phyloP scores from a whole-genome alignment of 1,139 yeast genomes.

The Kodamaea derodonti region DNA sequence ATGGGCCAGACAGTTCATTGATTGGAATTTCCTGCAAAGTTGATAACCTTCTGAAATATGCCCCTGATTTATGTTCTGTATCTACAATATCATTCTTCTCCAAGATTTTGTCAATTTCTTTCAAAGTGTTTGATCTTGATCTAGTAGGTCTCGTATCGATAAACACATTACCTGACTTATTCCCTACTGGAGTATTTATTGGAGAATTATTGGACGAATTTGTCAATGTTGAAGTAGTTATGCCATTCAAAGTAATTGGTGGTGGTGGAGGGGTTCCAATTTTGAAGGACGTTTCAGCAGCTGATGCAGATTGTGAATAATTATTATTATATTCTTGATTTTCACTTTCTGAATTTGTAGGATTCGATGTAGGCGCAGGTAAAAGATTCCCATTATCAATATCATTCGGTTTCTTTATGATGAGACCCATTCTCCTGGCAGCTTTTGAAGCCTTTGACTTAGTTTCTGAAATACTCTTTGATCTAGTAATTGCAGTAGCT shows the following conservation, averaged over 20 bases:
- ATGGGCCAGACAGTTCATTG: conserved; percentile 20
- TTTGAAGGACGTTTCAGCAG: conserved; percentile 23
- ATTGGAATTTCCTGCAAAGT: conserved; percentile 59
- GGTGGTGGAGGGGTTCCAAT: conserved; percentile 18
- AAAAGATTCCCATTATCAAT: conserved; percentile 7
- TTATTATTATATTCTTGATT: conserved; percentile 1
- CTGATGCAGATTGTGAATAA: conserved; percentile 21
- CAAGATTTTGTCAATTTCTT: conserved; percentile 37
- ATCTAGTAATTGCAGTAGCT: conserved; percentile 24
- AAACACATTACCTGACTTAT: conserved; percentile 3
- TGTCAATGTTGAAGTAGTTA: conserved; percentile 4
- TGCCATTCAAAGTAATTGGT: conserved; percentile 10
- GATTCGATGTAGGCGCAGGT: conserved; percentile 2
- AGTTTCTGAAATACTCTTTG: conserved; percentile 58
- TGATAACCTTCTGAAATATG: conserved; percentile 68
- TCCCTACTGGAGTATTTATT: conserved; percentile 6
- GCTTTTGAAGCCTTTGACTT: conserved; percentile 57
- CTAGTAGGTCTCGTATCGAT: conserved; percentile 14
- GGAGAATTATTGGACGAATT: conserved; percentile 16
- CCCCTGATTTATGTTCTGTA: conserved; percentile 53
- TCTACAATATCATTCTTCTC: conserved; percentile 40
- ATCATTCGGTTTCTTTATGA: conserved; percentile 43
- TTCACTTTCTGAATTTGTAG: conserved; percentile 2
- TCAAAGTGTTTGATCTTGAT: conserved; percentile 37
- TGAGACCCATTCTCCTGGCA: conserved; percentile 62